These are phyloP conservation scores for Aspergillus sclerotioniger DNA, from an alignment of 495 filamentous ascomycete genomes.

Conservation along the genomic window DNA sequence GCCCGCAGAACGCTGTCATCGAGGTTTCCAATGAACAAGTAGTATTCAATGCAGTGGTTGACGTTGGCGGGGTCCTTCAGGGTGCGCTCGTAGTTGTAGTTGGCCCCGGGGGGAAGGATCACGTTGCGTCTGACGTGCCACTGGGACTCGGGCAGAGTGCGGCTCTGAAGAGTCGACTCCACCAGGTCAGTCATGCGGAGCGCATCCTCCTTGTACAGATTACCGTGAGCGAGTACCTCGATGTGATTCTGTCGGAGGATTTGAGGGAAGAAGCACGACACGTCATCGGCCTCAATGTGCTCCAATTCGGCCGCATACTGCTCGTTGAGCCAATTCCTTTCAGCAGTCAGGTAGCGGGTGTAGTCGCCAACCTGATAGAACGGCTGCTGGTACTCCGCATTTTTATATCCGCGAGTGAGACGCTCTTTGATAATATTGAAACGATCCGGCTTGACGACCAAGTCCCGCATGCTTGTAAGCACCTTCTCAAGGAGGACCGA, in stretches of 20 bases:
- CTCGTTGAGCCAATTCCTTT: constrained; percentile 76
- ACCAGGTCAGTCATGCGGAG: constrained; percentile 80
- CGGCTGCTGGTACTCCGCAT: constrained; percentile 83
- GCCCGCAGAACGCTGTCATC: constrained; percentile 65
- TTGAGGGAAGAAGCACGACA: constrained; percentile 75
- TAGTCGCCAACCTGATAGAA: constrained; percentile 90
- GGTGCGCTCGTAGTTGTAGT: constrained; percentile 75
- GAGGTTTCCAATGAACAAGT: constrained; percentile 74
- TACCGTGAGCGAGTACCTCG: constrained; percentile 86
- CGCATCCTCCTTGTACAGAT: constrained; percentile 94
- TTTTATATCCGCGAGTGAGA: constrained; percentile 68
- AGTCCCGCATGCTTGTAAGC: constrained; percentile 77
- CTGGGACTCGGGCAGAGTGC: constrained; percentile 70
- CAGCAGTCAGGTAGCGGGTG: constrained; percentile 72
- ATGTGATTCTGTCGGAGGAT: constrained; percentile 81
- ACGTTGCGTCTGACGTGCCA: constrained; percentile 77
- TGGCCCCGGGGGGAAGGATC: constrained; percentile 72
- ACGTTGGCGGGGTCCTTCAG: constrained; percentile 90
- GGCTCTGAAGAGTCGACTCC: constrained; percentile 74
- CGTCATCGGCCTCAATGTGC: constrained; percentile 67
- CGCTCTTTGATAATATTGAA: constrained; percentile 93
- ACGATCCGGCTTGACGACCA: constrained; percentile 77
- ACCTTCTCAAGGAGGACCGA: constrained; percentile 89
- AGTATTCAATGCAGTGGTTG: constrained; percentile 95
- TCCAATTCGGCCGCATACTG: constrained; percentile 77